These are phyloP conservation scores for Cyathus striatus DNA, from an alignment of 768 basidiomycete species.

Conservation along the genomic window DNA sequence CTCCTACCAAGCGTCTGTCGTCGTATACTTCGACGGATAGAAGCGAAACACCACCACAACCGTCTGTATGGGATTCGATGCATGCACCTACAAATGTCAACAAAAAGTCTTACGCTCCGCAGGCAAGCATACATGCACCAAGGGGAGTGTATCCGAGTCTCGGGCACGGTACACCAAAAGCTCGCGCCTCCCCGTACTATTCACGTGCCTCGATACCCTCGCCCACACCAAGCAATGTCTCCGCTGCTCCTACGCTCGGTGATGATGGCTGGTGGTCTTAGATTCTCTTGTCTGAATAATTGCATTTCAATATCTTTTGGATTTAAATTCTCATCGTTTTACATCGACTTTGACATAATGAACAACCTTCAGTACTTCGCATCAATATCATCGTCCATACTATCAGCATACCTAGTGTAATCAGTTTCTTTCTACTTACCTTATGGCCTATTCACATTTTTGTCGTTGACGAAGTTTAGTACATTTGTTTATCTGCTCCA, in stretches of 20 bases:
- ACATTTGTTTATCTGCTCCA: too few species aligned
- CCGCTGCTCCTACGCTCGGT: conserved; percentile 61
- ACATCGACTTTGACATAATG: conserved; percentile 1
- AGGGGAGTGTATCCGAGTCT: conserved; percentile 29
- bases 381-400: background rate
- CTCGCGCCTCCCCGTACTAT: conserved; percentile 15
- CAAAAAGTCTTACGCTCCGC: conserved; percentile 18
- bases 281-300: conserved; percentile 8
- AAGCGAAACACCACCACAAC: conserved; percentile 42
- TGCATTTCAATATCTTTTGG: conserved; percentile 3
- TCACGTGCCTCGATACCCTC: conserved; percentile 34
- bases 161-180: conserved; percentile 31
- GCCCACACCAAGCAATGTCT: conserved; percentile 75
- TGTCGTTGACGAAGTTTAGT: too few species aligned
- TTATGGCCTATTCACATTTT: too few species aligned
- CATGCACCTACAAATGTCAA: conserved; percentile 40
- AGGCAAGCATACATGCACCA: conserved; percentile 24
- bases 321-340: conserved; percentile 1
- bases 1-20: conserved; percentile 38
- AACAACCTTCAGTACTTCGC: background rate
- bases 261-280: conserved; percentile 67
- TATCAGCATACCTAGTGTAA: too few species aligned
- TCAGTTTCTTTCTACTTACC: too few species aligned
- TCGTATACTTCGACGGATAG: conserved; percentile 30
- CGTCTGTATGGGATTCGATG: conserved; percentile 74